Percentiles rank a stretch among this genome's conserved stretches.
These are phyloP conservation scores for Sphaerulina musiva DNA, from an alignment of 2,329 filamentous ascomycete species.

Conservation along the genomic window DNA sequence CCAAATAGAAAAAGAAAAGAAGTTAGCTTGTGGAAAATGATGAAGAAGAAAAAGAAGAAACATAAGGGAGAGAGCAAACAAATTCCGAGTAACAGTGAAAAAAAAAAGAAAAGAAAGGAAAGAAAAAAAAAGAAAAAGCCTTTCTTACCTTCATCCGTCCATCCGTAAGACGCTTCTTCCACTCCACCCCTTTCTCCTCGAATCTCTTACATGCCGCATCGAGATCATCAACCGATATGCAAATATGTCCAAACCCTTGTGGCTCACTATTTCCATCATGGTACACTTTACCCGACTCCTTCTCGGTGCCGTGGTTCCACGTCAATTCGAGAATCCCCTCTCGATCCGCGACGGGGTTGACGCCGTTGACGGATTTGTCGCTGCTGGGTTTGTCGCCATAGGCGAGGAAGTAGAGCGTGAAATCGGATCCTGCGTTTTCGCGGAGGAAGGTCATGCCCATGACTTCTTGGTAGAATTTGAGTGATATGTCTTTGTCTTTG, in stretches of 20 bases:
- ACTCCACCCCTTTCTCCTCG: conserved; percentile 71
- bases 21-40: neutral
- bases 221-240: conserved; percentile 80
- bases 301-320: conserved; percentile 78
- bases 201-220: conserved; percentile 81
- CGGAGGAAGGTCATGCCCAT: conserved; percentile 82
- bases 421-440: conserved; percentile 64
- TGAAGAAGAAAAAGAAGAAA: neutral
- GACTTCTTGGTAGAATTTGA: conserved; percentile 59
- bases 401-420: conserved; percentile 89
- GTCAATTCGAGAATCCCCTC: conserved; percentile 89
- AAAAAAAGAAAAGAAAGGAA: neutral
- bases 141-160: conserved; percentile 55
- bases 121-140: too few species aligned
- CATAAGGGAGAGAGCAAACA: neutral
- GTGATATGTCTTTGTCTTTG: conserved; percentile 52
- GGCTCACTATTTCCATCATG: conserved; percentile 89
- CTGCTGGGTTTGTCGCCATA: conserved; percentile 51
- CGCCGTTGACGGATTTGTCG: conserved; percentile 49
- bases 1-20: neutral
- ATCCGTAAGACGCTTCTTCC: conserved; percentile 94
- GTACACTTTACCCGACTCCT: conserved; percentile 69
- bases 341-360: conserved; percentile 56
- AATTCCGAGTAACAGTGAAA: neutral
- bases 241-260: conserved; percentile 91